Evolutionary conservation across 106 monocot genomes (phyloP), one percentile per base, ranked within the genome.

Genomic region (Apostasia shenzhenica): DNA sequence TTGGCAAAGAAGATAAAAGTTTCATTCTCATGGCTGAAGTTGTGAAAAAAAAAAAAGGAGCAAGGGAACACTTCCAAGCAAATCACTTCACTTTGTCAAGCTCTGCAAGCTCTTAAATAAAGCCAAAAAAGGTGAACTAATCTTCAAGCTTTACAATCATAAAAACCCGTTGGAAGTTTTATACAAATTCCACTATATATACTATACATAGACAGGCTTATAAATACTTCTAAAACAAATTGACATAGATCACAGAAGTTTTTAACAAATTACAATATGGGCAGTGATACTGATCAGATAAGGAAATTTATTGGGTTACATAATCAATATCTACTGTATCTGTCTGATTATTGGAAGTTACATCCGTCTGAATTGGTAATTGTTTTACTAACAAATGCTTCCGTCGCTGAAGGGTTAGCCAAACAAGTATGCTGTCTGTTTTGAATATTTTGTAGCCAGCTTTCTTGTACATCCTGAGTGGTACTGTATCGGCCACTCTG

Each of bases 381-480:
- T 77, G 60, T 70, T 85, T 85, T 5, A 38, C 50, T 74, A 85
- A 71, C 52, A 85, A 75, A 63, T 85, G 60, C 55, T 85, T 85
- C 46, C 85, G 73, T 39, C 81, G 69, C 14, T 81, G 85, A 55
- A 81, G 62, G 63, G 50, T 75, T 46, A 85, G 38, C 85, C 81
- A 85, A 41, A 85, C 57, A 37, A 85, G 72, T 63, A 78, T 64
- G 52, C 85, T 85, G 45, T 85, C 85, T 5, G 70, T 81, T 72
- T 72, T 55, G 14, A 49, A 71, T 14, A 81, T 54, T 3, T 63
- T 61, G 49, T 81, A 85, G 8, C 70, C 75, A 43, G 78, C 78
- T 78, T 85, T 85, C 71, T 53, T 81, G 72, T 85, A 85, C 78
- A 85, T 63, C 26, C 14, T 53, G 46, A 75, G 60, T 39, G 85